These are phyloP conservation scores for Tulasnella sp. DNA, from an alignment of 768 basidiomycete genomes.

Conservation along the genomic window DNA sequence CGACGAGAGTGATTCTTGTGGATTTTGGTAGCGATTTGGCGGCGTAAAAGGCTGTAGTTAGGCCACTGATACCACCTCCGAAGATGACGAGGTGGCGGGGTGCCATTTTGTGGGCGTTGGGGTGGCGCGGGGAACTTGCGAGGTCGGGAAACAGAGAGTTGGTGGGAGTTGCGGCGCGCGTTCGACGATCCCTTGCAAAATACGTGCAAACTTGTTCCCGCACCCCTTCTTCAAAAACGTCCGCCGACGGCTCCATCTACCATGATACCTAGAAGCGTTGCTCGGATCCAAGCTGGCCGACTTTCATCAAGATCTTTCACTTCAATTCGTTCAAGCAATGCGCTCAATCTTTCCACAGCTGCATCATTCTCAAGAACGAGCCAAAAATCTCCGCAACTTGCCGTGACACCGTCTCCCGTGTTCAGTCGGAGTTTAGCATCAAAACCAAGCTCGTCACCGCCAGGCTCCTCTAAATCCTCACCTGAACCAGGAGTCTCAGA, in stretches of 20 bases:
- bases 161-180: background rate
- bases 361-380: background rate
- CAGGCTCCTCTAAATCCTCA: background rate
- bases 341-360: background rate
- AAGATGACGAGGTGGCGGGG: slow-evolving; percentile 46
- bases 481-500: background rate
- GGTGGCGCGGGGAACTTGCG: background rate
- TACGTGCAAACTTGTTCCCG: background rate
- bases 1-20: slow-evolving; percentile 55
- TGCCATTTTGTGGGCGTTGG: slow-evolving; percentile 11
- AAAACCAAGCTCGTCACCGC: background rate
- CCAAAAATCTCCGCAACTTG: background rate
- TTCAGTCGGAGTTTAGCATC: background rate
- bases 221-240: background rate
- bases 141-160: background rate
- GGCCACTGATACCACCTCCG: slow-evolving; percentile 75
- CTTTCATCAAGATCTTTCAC: background rate
- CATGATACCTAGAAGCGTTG: background rate
- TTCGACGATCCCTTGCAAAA: background rate
- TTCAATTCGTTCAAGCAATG: background rate
- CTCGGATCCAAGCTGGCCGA: background rate
- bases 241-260: background rate
- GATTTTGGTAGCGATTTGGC: slow-evolving; percentile 50
- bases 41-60: slow-evolving; percentile 74
- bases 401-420: background rate